These are phyloP conservation scores for Synura sp. DNA, from an alignment of 352 stramenopile genomes.

Conservation along the genomic window DNA sequence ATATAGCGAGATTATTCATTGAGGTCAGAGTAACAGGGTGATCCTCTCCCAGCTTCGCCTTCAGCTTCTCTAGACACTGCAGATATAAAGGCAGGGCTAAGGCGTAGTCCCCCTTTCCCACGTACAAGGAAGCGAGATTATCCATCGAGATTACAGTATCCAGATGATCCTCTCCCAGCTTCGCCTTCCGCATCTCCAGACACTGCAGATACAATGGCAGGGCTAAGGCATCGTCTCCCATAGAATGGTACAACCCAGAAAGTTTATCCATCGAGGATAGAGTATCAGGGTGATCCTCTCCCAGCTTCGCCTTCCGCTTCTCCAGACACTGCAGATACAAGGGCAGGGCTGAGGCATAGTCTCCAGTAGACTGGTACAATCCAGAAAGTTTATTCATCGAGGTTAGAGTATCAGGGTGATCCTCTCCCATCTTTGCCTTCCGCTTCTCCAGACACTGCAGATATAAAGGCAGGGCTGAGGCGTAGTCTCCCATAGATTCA, in stretches of 20 bases:
- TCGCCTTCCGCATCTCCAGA: neutral
- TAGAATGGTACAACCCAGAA: neutral
- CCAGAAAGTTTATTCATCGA: neutral
- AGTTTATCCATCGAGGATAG: neutral
- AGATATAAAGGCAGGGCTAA: neutral
- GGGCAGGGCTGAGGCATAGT: neutral
- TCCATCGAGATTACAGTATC: neutral
- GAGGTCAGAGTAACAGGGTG: neutral
- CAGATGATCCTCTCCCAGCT: neutral
- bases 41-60: neutral
- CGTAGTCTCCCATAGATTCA: neutral
- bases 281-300: neutral
- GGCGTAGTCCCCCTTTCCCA: neutral
- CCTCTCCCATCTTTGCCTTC: neutral
- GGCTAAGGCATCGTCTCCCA: neutral
- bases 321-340: neutral
- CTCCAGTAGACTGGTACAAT: neutral
- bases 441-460: constrained; percentile 8
- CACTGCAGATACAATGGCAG: neutral
- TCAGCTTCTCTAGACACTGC: no score
- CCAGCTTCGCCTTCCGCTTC: neutral
- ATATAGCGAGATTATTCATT: neutral
- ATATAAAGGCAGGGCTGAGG: neutral
- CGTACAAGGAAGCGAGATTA: neutral
- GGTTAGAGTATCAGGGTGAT: neutral